These are phyloP conservation scores for Piedraia hortae DNA, from an alignment of 2,329 filamentous ascomycete genomes.

Conservation along the genomic window DNA sequence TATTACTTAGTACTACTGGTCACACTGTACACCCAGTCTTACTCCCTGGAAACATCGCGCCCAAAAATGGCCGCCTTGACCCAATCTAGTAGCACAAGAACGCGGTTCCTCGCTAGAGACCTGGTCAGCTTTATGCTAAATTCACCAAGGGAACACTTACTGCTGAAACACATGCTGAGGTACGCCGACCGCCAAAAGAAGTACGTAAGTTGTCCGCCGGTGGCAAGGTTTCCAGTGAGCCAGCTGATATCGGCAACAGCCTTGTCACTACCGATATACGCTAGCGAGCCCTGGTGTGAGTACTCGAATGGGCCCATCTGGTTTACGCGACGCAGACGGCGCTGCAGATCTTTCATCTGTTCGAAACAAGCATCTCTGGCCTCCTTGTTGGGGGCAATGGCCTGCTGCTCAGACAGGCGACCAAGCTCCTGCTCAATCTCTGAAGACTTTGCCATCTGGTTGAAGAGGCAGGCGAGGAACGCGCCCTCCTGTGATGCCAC, in stretches of 20 bases:
- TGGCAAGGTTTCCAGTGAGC: slow-evolving; percentile 89
- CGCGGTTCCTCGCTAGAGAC: slow-evolving; percentile 54
- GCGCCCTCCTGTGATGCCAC: slow-evolving; percentile 85
- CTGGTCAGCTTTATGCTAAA: slow-evolving; percentile 4
- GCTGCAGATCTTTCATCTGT: slow-evolving; percentile 68
- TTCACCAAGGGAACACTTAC: slow-evolving; percentile 25
- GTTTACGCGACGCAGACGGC: slow-evolving; percentile 66
- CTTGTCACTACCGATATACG: slow-evolving; percentile 95
- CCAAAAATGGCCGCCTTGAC: slow-evolving; percentile 90
- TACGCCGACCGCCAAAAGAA: slow-evolving; percentile 97
- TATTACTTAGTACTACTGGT: too few relatives aligned
- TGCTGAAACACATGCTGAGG: slow-evolving; percentile 99
- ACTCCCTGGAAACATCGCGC: slow-evolving; percentile 74
- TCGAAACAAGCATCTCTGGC: slow-evolving; percentile 28
- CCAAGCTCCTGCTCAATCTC: slow-evolving; percentile 49
- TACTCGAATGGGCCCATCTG: slow-evolving; percentile 96
- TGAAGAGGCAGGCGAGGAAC: slow-evolving; percentile 88
- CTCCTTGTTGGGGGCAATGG: slow-evolving; percentile 39
- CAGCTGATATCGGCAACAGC: slow-evolving; percentile 92
- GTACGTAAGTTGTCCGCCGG: slow-evolving; percentile 69
- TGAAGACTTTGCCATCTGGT: slow-evolving; percentile 94
- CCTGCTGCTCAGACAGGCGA: slow-evolving; percentile 31
- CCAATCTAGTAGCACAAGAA: slow-evolving; percentile 86
- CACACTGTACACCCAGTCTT: too few relatives aligned
- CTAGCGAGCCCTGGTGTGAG: slow-evolving; percentile 85